Percentiles rank a stretch among this genome's conserved stretches.
phyloP scores from a whole-genome alignment of 139 green algal species.

The Picochlorum sp. region DNA sequence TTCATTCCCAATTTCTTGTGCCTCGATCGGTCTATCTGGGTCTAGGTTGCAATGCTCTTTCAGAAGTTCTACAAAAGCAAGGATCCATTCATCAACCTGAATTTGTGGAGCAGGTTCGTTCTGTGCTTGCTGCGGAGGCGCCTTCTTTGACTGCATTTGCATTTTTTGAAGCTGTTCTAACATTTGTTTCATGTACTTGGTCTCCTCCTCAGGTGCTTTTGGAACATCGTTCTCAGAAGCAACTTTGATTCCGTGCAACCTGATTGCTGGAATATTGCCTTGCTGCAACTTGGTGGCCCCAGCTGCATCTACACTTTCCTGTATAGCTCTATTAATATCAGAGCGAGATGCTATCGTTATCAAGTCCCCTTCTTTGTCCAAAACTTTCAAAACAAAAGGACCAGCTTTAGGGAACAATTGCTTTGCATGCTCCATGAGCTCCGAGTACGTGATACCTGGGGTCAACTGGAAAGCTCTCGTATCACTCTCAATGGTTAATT shows the following conservation, averaged over 20 bases:
- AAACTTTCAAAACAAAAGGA: slow-evolving; percentile 42
- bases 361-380: slow-evolving; percentile 58
- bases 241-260: slow-evolving; percentile 31
- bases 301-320: slow-evolving; percentile 31
- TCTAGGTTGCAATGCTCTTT: slow-evolving; percentile 59
- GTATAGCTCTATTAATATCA: slow-evolving; percentile 40
- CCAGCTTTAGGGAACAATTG: slow-evolving; percentile 61
- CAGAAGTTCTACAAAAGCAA: slow-evolving; percentile 84
- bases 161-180: slow-evolving; percentile 30
- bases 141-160: slow-evolving; percentile 13
- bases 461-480: slow-evolving; percentile 57
- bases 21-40: slow-evolving; percentile 65
- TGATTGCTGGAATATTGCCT: slow-evolving; percentile 14
- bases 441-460: slow-evolving; percentile 48
- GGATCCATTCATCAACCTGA: slow-evolving; percentile 80
- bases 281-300: slow-evolving; percentile 2
- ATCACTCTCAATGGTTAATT: slow-evolving; percentile 60
- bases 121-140: slow-evolving; percentile 4
- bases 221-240: slow-evolving; percentile 47
- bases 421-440: slow-evolving; percentile 55
- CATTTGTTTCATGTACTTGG: slow-evolving; percentile 37
- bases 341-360: slow-evolving; percentile 59
- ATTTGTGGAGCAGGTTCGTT: slow-evolving; percentile 26
- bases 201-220: slow-evolving; percentile 44
- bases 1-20: slow-evolving; percentile 47